Conservation (phyloP, 164 flowering plant species). For the Vitis amurensis region DNA sequence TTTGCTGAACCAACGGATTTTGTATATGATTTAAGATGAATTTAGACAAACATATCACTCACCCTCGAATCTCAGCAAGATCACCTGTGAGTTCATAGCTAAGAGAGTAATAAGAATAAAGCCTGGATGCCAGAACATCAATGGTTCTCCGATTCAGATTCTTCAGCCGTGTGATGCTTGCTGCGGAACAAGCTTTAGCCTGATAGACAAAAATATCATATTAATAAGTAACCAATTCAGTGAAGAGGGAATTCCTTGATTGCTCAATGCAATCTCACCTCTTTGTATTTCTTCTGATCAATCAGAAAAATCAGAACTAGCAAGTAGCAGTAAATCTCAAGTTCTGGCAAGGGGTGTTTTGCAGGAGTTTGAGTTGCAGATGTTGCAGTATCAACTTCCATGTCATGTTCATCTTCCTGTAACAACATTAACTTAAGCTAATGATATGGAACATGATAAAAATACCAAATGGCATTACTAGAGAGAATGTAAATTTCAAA, state of each 20-base stretch:
- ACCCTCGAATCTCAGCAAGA: constrained; percentile 97
- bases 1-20: no score
- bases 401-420: constrained; percentile 82
- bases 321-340: constrained; percentile 85
- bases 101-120: constrained; percentile 82
- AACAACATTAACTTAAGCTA: constrained; percentile 5
- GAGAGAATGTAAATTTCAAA: no score
- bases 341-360: constrained; percentile 75
- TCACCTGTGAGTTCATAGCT: constrained; percentile 91
- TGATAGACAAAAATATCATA: constrained; percentile 21
- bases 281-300: constrained; percentile 78
- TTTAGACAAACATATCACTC: constrained; percentile 18
- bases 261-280: constrained; percentile 39
- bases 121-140: constrained; percentile 87
- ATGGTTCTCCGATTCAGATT: constrained; percentile 79
- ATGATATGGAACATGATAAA: no score
- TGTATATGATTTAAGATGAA: no score
- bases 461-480: no score
- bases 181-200: constrained; percentile 92
- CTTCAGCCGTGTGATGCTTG: constrained; percentile 77
- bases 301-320: constrained; percentile 78
- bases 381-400: constrained; percentile 88
- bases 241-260: no score
- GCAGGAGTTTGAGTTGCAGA: constrained; percentile 50
- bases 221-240: no score